These are phyloP conservation scores for Sordaria brevicollis DNA, from an alignment of 495 filamentous ascomycete species.

Conservation along the genomic window DNA sequence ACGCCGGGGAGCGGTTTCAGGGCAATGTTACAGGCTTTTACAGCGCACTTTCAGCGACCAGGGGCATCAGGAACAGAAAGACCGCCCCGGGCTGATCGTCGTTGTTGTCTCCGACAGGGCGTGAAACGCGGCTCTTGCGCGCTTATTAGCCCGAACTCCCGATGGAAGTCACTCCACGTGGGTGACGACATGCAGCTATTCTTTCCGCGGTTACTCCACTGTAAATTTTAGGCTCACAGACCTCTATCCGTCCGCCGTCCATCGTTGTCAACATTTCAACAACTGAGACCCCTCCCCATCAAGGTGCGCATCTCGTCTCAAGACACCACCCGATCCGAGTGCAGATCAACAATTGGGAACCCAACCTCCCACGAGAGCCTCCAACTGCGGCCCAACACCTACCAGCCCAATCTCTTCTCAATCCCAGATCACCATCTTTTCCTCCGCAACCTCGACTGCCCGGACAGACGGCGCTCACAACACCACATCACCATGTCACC, in stretches of 20 bases:
- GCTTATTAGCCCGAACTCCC: not conserved
- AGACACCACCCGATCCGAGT: not conserved
- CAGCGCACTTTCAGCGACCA: not conserved
- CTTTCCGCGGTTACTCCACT: not conserved
- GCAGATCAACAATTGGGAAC: not conserved
- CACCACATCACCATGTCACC: not conserved
- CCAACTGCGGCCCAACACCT: not conserved
- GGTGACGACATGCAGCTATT: not conserved
- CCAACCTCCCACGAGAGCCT: not conserved
- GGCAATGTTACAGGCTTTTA: not conserved
- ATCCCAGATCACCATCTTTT: not conserved
- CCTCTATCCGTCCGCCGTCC: not conserved
- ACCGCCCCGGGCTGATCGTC: not conserved
- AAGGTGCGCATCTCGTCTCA: not conserved
- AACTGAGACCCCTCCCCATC: not conserved
- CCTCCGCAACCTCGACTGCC: not conserved
- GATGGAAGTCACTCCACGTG: not conserved
- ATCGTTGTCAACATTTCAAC: not conserved
- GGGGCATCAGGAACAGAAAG: too few species aligned
- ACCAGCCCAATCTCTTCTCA: not conserved
- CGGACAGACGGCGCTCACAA: not conserved
- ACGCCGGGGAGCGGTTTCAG: not conserved
- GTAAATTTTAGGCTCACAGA: not conserved
- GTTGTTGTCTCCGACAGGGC: not conserved
- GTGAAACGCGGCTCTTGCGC: not conserved